Conservation (phyloP, 768 basidiomycete species). For the Neoboletus magnificus region DNA sequence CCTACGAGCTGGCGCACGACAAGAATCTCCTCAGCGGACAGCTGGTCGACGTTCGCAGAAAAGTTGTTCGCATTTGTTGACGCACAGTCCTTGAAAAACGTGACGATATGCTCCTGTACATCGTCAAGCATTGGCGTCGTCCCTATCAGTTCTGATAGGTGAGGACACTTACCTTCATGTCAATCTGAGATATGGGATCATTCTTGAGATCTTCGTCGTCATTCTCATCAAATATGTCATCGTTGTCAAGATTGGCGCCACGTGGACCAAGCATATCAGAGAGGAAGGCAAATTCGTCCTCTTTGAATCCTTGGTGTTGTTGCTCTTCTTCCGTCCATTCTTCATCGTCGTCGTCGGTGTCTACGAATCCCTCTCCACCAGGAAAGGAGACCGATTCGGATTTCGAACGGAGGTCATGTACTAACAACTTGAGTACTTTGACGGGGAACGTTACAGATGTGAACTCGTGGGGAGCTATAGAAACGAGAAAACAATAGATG, state of each 20-base stretch:
- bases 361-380: conserved; percentile 56
- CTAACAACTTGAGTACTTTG: conserved; percentile 86
- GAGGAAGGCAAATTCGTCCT: conserved; percentile 79
- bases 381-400: conserved; percentile 70
- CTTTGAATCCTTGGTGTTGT: conserved; percentile 52
- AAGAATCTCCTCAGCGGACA: conserved; percentile 67
- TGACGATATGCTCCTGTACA: conserved; percentile 59
- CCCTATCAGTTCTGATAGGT: conserved; percentile 15
- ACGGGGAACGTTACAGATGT: conserved; percentile 83
- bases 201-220: conserved; percentile 87
- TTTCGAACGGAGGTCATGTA: conserved; percentile 78
- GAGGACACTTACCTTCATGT: conserved; percentile 54
- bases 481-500: conserved; percentile 16
- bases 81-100: conserved; percentile 70
- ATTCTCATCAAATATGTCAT: conserved; percentile 66
- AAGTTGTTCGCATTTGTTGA: conserved; percentile 62
- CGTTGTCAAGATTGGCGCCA: conserved; percentile 71
- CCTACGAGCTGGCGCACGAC: conserved; percentile 54
- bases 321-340: conserved; percentile 94
- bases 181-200: conserved; percentile 84
- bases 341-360: conserved; percentile 83
- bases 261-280: conserved; percentile 80
- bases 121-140: background rate
- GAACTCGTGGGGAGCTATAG: conserved; percentile 79
- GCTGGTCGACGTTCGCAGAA: conserved; percentile 56